Conservation (phyloP, 345 rosid species). For the Cardamine resedifolia region DNA sequence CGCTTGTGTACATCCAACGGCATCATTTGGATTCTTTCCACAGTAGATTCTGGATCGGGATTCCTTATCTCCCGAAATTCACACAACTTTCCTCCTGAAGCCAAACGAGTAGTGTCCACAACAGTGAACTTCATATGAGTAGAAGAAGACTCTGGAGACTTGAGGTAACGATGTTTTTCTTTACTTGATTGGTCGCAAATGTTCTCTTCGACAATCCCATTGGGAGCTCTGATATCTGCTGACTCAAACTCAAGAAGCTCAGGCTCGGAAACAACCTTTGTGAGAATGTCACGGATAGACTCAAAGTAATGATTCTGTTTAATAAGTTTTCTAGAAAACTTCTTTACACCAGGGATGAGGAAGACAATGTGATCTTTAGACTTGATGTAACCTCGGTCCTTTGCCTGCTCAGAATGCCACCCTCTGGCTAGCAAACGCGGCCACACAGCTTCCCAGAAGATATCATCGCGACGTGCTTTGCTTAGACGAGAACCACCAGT, state of each 20-base stretch:
- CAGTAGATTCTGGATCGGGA: slow-evolving; percentile 35
- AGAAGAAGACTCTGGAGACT: slow-evolving; percentile 44
- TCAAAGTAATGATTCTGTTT: slow-evolving; percentile 64
- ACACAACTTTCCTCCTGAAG: slow-evolving; percentile 43
- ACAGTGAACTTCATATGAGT: slow-evolving; percentile 50
- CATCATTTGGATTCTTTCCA: slow-evolving; percentile 24
- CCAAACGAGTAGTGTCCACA: slow-evolving; percentile 53
- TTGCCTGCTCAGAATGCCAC: slow-evolving; percentile 70
- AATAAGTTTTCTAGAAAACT: slow-evolving; percentile 62
- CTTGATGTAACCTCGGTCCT: slow-evolving; percentile 40
- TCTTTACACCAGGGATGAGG: slow-evolving; percentile 60
- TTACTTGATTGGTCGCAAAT: slow-evolving; percentile 38
- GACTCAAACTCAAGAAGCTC: slow-evolving; percentile 55
- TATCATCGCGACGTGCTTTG: slow-evolving; percentile 64
- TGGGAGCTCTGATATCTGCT: slow-evolving; percentile 31
- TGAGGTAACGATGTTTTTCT: slow-evolving; percentile 46
- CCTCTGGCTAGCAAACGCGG: slow-evolving; percentile 71
- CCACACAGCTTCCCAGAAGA: slow-evolving; percentile 86
- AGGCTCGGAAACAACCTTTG: slow-evolving; percentile 66
- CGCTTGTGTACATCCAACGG: slow-evolving; percentile 23
- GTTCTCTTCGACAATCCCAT: slow-evolving; percentile 33
- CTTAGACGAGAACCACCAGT: slow-evolving; percentile 55
- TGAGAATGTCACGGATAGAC: slow-evolving; percentile 58
- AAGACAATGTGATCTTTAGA: slow-evolving; percentile 52
- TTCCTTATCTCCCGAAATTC: slow-evolving; percentile 32